phyloP scores from a whole-genome alignment of 768 basidiomycete genomes.

The Boletus rufocinnamomeus region DNA sequence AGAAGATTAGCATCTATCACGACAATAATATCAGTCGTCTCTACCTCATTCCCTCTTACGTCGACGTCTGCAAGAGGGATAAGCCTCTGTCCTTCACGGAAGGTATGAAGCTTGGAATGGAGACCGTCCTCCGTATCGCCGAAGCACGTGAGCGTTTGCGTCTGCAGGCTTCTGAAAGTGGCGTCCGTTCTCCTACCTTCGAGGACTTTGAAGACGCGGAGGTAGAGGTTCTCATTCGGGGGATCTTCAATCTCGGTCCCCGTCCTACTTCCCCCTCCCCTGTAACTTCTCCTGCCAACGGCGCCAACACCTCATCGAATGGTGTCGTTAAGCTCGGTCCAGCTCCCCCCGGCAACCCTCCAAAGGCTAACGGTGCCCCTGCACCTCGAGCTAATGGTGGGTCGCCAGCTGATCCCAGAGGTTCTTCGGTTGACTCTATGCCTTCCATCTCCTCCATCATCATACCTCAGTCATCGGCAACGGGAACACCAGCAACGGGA shows the following conservation, averaged over 20 bases:
- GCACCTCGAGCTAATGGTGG: slow-evolving; percentile 33
- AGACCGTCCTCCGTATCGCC: slow-evolving; percentile 40
- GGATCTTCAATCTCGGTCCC: slow-evolving; percentile 30
- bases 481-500: background rate
- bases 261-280: slow-evolving; percentile 29
- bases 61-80: slow-evolving; percentile 38
- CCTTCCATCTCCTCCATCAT: slow-evolving; percentile 20
- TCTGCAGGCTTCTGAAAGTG: slow-evolving; percentile 31
- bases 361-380: slow-evolving; percentile 23
- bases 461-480: slow-evolving; percentile 8
- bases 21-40: slow-evolving; percentile 35
- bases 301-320: slow-evolving; percentile 14
- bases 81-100: slow-evolving; percentile 41
- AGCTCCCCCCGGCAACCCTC: slow-evolving; percentile 18
- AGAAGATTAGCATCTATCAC: slow-evolving; percentile 43
- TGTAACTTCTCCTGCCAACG: slow-evolving; percentile 9
- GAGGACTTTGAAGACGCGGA: slow-evolving; percentile 35
- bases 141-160: slow-evolving; percentile 45
- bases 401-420: slow-evolving; percentile 30
- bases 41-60: slow-evolving; percentile 40
- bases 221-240: slow-evolving; percentile 30
- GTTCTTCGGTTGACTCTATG: slow-evolving; percentile 28
- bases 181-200: slow-evolving; percentile 34
- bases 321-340: slow-evolving; percentile 23
- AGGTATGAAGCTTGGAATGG: slow-evolving; percentile 43